Evolutionary conservation across 805 yeast genomes (phyloP).

Genomic region (Myxozyma mucilagina): DNA sequence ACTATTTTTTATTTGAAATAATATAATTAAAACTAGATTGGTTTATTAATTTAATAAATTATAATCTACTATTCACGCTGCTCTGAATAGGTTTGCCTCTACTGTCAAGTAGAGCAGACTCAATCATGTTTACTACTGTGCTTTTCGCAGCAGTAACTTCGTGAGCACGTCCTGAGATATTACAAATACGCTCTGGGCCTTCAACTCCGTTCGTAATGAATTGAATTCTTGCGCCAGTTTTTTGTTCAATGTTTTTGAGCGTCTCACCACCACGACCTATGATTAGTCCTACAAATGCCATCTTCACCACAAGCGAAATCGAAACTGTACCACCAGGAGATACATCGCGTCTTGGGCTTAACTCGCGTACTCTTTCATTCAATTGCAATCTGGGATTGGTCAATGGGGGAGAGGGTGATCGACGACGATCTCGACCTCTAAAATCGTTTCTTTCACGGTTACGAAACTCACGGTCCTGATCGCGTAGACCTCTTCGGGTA

Average conservation of each 20-base stretch:
- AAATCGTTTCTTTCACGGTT: constrained; percentile 17
- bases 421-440: constrained; percentile 12
- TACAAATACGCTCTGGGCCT: constrained; percentile 32
- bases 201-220: constrained; percentile 32
- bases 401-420: constrained; percentile 22
- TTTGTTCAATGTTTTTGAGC: constrained; percentile 29
- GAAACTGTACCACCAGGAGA: constrained; percentile 31
- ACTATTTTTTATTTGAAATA: not conserved
- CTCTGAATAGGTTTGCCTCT: constrained; percentile 26
- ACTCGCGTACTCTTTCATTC: constrained; percentile 20
- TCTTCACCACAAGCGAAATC: constrained; percentile 25
- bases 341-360: constrained; percentile 24
- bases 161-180: constrained; percentile 23
- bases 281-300: constrained; percentile 32
- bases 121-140: constrained; percentile 25
- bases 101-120: constrained; percentile 17
- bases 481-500: constrained; percentile 1
- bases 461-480: constrained; percentile 13
- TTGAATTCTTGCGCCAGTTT: constrained; percentile 33
- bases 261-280: constrained; percentile 36
- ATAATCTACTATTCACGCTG: constrained; percentile 14
- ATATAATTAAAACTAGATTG: not conserved
- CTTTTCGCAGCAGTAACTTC: constrained; percentile 23
- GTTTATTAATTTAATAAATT: not conserved
- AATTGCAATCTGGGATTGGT: constrained; percentile 24